Evolutionary conservation across 805 yeast genomes (phyloP), one percentile per base, ranked within the genome.

Genomic region (Suhomyces vadensis): DNA sequence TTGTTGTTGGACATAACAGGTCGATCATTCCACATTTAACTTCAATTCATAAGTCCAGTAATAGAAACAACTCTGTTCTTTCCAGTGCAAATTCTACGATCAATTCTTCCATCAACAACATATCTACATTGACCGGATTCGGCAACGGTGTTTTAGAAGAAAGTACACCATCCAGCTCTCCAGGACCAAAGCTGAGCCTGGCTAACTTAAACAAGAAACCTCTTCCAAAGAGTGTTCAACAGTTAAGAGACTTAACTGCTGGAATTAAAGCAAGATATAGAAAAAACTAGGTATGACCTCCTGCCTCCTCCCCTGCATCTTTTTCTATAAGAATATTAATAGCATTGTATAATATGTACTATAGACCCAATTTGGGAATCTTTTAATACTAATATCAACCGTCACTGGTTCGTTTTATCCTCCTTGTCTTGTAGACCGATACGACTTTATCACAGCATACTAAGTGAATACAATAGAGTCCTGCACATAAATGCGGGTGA

Each of bases 91-190:
- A 56, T 43, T 46, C 55, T 4, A 55, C 65, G 10, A 46, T 56
- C 2, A 48, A 52, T 39, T 50, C 54, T 13, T 54, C 63, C 6
- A 42, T 50, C 29, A 52, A 53, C 31, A 58, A 60, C 41, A 55
- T 54, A 5, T 65, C 74, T 6, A 58, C 64, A 9, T 50, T 71
- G 31, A 56, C 63, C 9, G 67, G 67, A 7, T 61, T 65, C 49
- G 73, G 69, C 5, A 58, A 56, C 2, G 73, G 72, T 4, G 60
- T 69, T 1, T 47, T 67, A 1, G 73, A 64, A 43, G 73, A 65
- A 42, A 67, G 73, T 42, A 65, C 73, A 0, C 74, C 73, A 4
- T 52, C 53, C 29, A 57, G 53, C 7, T 60, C 72, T 2, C 71
- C 68, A 11, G 36, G 42, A 6, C 24, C 44, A 5, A 47, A 24